Percentiles rank a stretch among this genome's conserved stretches.
These are phyloP conservation scores for Cercophora sp. DNA, from an alignment of 495 filamentous ascomycete genomes.

Conservation along the genomic window DNA sequence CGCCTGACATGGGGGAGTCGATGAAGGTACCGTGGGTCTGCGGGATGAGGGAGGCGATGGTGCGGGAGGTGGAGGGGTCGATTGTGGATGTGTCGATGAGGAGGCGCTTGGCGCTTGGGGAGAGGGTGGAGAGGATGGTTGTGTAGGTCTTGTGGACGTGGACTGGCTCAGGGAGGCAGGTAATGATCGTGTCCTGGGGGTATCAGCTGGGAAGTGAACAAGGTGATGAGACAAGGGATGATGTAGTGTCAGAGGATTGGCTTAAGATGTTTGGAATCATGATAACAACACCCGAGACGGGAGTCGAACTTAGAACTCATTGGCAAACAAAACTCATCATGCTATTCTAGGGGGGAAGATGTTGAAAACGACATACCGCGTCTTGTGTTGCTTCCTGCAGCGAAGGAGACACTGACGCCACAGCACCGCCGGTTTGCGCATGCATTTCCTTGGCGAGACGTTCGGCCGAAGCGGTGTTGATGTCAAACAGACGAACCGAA, in stretches of 20 bases:
- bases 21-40: slow-evolving; percentile 59
- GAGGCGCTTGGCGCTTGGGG: slow-evolving; percentile 39
- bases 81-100: slow-evolving; percentile 87
- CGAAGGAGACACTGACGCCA: slow-evolving; percentile 54
- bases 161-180: slow-evolving; percentile 73
- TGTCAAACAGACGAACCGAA: slow-evolving; percentile 67
- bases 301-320: too few relatives aligned
- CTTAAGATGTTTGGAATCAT: slow-evolving; percentile 41
- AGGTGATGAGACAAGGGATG: too few relatives aligned
- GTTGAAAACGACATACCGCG: slow-evolving; percentile 61
- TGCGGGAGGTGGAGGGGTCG: slow-evolving; percentile 70
- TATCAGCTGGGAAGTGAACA: too few relatives aligned
- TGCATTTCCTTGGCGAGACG: slow-evolving; percentile 59
- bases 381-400: slow-evolving; percentile 63
- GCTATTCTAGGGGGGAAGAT: not conserved
- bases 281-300: too few relatives aligned
- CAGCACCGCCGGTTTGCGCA: slow-evolving; percentile 44
- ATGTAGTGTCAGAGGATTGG: slow-evolving; percentile 66
- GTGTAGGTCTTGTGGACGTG: slow-evolving; percentile 74
- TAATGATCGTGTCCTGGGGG: slow-evolving; percentile 67
- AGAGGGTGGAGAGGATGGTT: slow-evolving; percentile 53
- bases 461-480: slow-evolving; percentile 58
- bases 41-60: slow-evolving; percentile 60
- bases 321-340: slow-evolving; percentile 51
- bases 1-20: slow-evolving; percentile 82